Conservation (phyloP, 2,329 filamentous ascomycete genomes). For the Hypoxylon sp. region DNA sequence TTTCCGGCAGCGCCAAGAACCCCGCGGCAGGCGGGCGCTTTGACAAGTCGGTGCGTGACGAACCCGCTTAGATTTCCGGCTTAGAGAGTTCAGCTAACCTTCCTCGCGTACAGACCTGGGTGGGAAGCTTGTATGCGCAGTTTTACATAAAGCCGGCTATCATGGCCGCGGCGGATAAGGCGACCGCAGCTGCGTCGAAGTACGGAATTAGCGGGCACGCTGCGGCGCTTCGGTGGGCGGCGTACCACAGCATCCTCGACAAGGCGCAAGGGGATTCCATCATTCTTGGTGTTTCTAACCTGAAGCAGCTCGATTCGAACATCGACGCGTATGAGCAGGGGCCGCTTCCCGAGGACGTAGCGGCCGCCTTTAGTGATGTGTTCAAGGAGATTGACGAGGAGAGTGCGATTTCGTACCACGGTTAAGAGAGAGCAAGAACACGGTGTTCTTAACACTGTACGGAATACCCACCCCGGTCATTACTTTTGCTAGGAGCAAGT, state of each 20-base stretch:
- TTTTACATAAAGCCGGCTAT: background rate
- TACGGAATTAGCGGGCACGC: conserved; percentile 55
- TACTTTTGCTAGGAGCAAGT: background rate
- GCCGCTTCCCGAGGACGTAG: conserved; percentile 54
- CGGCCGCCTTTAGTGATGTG: conserved; percentile 39
- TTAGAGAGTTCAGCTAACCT: background rate
- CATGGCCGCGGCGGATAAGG: conserved; percentile 45
- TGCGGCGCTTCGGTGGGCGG: conserved; percentile 57
- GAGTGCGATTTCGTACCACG: background rate
- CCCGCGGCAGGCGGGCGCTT: background rate
- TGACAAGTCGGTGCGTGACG: conserved; percentile 17
- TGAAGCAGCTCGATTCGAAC: conserved; percentile 52
- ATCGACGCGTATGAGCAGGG: conserved; percentile 55
- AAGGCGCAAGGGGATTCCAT: conserved; percentile 50
- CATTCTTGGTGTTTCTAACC: conserved; percentile 42
- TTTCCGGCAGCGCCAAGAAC: conserved; percentile 42
- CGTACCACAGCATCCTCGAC: conserved; percentile 52
- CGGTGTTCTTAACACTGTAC: background rate
- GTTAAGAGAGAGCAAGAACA: background rate
- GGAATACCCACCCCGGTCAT: too few relatives aligned
- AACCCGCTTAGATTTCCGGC: background rate
- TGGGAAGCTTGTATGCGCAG: background rate
- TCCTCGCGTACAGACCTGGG: background rate
- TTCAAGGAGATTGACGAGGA: conserved; percentile 8
- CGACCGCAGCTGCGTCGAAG: conserved; percentile 45